These are phyloP conservation scores for Nepenthes mirabilis DNA, from an alignment of 148 eudicot genomes.

Conservation along the genomic window DNA sequence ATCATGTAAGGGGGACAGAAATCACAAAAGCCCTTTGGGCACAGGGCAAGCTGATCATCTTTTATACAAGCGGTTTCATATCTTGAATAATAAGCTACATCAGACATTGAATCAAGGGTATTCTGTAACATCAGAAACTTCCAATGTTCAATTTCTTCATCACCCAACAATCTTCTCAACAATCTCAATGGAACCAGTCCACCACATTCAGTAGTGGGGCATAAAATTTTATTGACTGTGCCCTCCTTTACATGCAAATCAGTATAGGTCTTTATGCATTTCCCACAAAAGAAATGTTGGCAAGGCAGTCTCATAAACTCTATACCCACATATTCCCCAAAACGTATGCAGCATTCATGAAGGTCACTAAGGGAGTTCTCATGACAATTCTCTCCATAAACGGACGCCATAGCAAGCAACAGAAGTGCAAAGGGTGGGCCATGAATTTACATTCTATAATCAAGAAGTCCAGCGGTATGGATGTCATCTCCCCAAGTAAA, in stretches of 20 bases:
- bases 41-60: too few relatives aligned
- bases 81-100: not conserved
- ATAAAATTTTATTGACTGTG: too few relatives aligned
- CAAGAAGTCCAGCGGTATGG: conserved; percentile 30
- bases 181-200: not conserved
- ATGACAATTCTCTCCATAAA: too few relatives aligned
- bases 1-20: too few relatives aligned
- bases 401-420: conserved; percentile 23
- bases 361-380: too few relatives aligned
- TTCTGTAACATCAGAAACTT: not conserved
- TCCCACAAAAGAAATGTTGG: conserved; percentile 13
- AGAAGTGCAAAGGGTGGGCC: conserved; percentile 23
- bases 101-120: too few relatives aligned
- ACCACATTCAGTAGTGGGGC: too few relatives aligned
- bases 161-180: conserved; percentile 23
- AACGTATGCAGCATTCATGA: too few relatives aligned
- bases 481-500: conserved; percentile 38
- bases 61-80: not conserved
- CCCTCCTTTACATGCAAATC: too few relatives aligned
- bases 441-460: conserved; percentile 28
- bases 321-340: too few relatives aligned
- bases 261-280: not conserved
- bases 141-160: conserved; percentile 7
- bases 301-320: conserved; percentile 30
- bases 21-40: too few relatives aligned